A percentile compares a stretch with the other conserved stretches of the same genome.
These are phyloP conservation scores for Linaria vulgaris DNA, from an alignment of 257 asterid species.

Conservation along the genomic window DNA sequence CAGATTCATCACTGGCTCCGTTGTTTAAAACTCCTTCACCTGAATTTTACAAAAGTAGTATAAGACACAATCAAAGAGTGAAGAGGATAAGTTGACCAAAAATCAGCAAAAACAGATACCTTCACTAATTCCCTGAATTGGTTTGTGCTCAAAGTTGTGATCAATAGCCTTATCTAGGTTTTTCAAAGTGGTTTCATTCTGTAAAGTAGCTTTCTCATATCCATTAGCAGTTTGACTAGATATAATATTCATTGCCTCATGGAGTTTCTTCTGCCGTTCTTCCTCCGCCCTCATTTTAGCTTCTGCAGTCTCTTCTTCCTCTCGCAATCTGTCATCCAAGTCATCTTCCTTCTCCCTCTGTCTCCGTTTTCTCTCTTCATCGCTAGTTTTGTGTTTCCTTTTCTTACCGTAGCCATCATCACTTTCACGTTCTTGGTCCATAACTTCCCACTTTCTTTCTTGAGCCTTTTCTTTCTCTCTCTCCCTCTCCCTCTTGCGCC, in stretches of 20 bases:
- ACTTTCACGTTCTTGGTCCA: conserved; percentile 78
- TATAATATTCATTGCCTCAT: conserved; percentile 49
- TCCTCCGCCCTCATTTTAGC: conserved; percentile 71
- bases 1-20: conserved; percentile 57
- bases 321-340: conserved; percentile 68
- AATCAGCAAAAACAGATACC: conserved; percentile 32
- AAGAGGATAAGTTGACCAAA: conserved; percentile 8
- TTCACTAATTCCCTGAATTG: conserved; percentile 40
- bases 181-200: conserved; percentile 43
- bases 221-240: conserved; percentile 45
- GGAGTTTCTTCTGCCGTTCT: conserved; percentile 60
- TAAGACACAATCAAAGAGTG: conserved; percentile 18
- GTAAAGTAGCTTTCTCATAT: conserved; percentile 37
- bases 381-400: conserved; percentile 79
- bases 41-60: conserved; percentile 32
- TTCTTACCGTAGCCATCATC: conserved; percentile 80
- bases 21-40: conserved; percentile 57
- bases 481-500: conserved; percentile 89
- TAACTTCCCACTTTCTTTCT: conserved; percentile 78
- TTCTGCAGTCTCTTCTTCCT: conserved; percentile 85
- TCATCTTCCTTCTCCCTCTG: conserved; percentile 93
- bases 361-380: conserved; percentile 85
- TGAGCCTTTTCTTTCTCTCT: conserved; percentile 88
- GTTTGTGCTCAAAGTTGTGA: conserved; percentile 40
- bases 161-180: conserved; percentile 40